Evolutionary conservation across 164 flowering plant genomes (phyloP).

Genomic region (Annona squamosa): DNA sequence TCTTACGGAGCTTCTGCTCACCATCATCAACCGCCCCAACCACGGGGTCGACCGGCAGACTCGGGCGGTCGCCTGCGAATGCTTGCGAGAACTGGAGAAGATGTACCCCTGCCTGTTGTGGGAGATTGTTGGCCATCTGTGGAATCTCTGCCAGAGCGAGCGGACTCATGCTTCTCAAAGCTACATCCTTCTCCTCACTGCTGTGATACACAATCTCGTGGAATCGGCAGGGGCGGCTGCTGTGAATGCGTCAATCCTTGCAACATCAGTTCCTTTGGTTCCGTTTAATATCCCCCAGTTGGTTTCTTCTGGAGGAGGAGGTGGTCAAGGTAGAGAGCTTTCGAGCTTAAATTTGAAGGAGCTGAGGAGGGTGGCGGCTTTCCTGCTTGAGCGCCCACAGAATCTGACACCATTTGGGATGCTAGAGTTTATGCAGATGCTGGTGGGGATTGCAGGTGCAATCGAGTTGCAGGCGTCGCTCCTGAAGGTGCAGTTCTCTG

Average conservation of each 20-base stretch:
- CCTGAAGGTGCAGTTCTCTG: slow-evolving; percentile 91
- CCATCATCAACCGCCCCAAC: slow-evolving; percentile 70
- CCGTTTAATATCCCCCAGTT: slow-evolving; percentile 66
- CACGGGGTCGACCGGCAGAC: slow-evolving; percentile 78
- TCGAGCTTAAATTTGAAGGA: slow-evolving; percentile 49
- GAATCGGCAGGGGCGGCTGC: slow-evolving; percentile 6
- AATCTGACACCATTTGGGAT: slow-evolving; percentile 66
- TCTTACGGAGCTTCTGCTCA: slow-evolving; percentile 55
- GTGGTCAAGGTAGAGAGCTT: slow-evolving; percentile 16
- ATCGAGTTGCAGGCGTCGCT: slow-evolving; percentile 80
- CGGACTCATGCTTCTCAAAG: slow-evolving; percentile 81
- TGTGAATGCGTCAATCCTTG: slow-evolving; percentile 37
- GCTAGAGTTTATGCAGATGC: slow-evolving; percentile 66
- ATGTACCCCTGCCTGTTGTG: slow-evolving; percentile 60
- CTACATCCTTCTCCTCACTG: slow-evolving; percentile 56
- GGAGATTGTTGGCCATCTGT: slow-evolving; percentile 60
- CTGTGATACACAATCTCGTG: slow-evolving; percentile 41
- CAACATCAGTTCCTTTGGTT: slow-evolving; percentile 55
- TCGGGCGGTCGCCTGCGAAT: slow-evolving; percentile 73
- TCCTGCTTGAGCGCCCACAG: slow-evolving; percentile 70
- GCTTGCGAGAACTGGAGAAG: slow-evolving; percentile 75
- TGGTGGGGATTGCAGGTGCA: slow-evolving; percentile 49
- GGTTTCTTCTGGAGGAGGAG: slow-evolving; percentile 19
- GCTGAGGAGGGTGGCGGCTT: slow-evolving; percentile 68
- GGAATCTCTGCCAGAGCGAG: slow-evolving; percentile 83